Base-by-base conservation (phyloP, 1,284 basidiomycete species). In the Sanguinoderma infundibulare region DNA sequence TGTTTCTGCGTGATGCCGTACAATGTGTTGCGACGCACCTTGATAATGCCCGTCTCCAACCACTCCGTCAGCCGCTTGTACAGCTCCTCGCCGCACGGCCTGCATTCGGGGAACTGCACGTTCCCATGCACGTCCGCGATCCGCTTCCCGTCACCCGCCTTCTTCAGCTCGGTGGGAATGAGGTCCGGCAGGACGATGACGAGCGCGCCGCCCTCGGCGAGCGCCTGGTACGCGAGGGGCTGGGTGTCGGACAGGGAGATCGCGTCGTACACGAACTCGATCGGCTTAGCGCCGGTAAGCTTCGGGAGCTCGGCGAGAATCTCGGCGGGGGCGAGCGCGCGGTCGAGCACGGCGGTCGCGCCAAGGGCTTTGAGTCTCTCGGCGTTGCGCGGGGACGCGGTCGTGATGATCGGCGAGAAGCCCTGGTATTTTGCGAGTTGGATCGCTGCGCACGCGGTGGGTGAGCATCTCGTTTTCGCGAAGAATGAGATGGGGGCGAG, bases 361-460 rank as follows among this genome's bases (percentile, higher is more conserved):
- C 87, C 87, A 24, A 85, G 73, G 0, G 75, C 73, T 64, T 80
- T 81, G 60, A 89, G 78, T 39, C 70, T 68, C 0, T 70, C 73
- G 20, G 70, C 64, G 63, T 86, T 79, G 62, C 76, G 77, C 14
- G 69, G 65, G 8, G 83, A 86, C 1, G 85, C 78, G 2, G 82
- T 85, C 7, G 82, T 73, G 54, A 87, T 81, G 61, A 87, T 84
- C 0, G 79, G 81, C 3, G 75, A 78, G 75, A 84, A 84, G 0
- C 83, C 85, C 0, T 82, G 79, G 30, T 82, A 65, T 63, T 76
- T 81, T 3, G 83, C 83, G 12, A 88, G 68, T 69, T 88, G 87
- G 50, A 87, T 78, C 1, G 73, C 85, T 85, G 61, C 5, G 14
- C 5, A 2, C 12, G 22, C 8, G 20, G 12, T n/a, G 14, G 14